phyloP scores from a whole-genome alignment of 2,329 filamentous ascomycete genomes.

The Whalleya microplaca region DNA sequence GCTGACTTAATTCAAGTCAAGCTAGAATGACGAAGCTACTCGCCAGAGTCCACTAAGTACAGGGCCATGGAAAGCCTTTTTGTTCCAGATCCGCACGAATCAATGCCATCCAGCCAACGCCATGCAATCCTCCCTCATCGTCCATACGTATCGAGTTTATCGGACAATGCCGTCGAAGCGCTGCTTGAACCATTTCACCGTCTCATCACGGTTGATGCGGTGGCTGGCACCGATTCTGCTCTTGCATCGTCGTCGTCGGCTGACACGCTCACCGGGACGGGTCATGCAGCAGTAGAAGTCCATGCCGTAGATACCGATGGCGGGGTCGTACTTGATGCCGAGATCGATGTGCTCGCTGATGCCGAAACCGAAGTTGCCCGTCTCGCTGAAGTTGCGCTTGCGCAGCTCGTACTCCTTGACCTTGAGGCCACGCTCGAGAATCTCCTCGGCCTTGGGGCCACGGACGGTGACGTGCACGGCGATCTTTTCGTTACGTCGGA shows the following conservation, averaged over 20 bases:
- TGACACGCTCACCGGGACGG: constrained; percentile 96
- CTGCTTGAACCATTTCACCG: constrained; percentile 90
- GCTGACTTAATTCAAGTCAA: constrained; percentile 63
- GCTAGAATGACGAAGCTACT: constrained; percentile 54
- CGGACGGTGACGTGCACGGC: constrained; percentile 99
- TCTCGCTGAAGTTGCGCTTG: constrained; percentile 99
- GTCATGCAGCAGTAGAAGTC: constrained; percentile 99
- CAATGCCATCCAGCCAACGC: constrained; percentile 42
- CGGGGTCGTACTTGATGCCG: constrained; percentile 99
- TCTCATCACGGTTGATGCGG: constrained; percentile 93
- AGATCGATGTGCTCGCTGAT: constrained; percentile 99
- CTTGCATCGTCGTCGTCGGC: constrained; percentile 91
- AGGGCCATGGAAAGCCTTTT: constrained; percentile 42
- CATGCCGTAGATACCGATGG: constrained; percentile 99
- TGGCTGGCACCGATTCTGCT: constrained; percentile 83
- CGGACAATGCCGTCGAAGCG: constrained; percentile 98
- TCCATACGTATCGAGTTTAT: constrained; percentile 60
- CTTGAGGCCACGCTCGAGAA: constrained; percentile 99
- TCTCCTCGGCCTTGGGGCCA: constrained; percentile 98
- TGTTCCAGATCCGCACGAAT: constrained; percentile 47
- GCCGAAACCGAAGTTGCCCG: constrained; percentile 99
- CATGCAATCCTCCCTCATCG: constrained; percentile 32
- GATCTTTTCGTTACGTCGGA: constrained; percentile 99
- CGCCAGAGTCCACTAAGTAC: constrained; percentile 46
- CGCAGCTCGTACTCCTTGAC: constrained; percentile 99